Evolutionary conservation across 768 basidiomycete genomes (phyloP).

Genomic region (Xerocomellus intermedius): DNA sequence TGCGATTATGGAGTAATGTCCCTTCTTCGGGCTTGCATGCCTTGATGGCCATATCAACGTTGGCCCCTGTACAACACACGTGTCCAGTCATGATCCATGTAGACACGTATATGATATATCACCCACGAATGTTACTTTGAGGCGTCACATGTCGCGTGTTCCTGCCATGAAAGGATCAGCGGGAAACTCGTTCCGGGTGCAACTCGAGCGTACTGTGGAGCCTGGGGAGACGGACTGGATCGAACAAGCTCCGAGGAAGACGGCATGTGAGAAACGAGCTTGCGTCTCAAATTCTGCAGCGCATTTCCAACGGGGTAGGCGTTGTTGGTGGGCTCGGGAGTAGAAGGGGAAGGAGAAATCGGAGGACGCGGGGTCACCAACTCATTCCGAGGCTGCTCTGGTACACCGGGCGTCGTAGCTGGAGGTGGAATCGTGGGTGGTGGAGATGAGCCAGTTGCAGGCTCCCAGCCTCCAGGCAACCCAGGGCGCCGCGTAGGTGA

Average conservation of each 20-base stretch:
- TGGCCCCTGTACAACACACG: constrained; percentile 39
- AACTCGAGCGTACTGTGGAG: constrained; percentile 17
- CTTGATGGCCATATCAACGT: constrained; percentile 68
- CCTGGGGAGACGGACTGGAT: constrained; percentile 13
- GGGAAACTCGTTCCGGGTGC: background rate
- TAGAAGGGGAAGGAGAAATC: background rate
- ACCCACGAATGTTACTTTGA: constrained; percentile 42
- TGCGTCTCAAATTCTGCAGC: constrained; percentile 31
- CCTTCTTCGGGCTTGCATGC: constrained; percentile 71
- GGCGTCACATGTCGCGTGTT: constrained; percentile 37
- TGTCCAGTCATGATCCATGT: background rate
- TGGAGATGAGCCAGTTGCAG: constrained; percentile 12
- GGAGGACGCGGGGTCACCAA: background rate
- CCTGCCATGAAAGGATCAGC: constrained; percentile 9
- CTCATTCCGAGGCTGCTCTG: constrained; percentile 10
- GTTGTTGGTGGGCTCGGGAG: constrained; percentile 7
- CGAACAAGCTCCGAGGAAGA: constrained; percentile 17
- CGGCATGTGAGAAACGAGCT: constrained; percentile 19
- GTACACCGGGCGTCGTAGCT: background rate
- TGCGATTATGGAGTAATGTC: constrained; percentile 58
- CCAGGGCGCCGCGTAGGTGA: constrained; percentile 20
- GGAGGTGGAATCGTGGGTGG: constrained; percentile 1
- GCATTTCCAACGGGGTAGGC: constrained; percentile 11
- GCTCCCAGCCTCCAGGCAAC: constrained; percentile 25
- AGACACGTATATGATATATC: background rate